Evolutionary conservation across 2,329 filamentous ascomycete genomes (phyloP).

Genomic region (Penicillium glabrum): DNA sequence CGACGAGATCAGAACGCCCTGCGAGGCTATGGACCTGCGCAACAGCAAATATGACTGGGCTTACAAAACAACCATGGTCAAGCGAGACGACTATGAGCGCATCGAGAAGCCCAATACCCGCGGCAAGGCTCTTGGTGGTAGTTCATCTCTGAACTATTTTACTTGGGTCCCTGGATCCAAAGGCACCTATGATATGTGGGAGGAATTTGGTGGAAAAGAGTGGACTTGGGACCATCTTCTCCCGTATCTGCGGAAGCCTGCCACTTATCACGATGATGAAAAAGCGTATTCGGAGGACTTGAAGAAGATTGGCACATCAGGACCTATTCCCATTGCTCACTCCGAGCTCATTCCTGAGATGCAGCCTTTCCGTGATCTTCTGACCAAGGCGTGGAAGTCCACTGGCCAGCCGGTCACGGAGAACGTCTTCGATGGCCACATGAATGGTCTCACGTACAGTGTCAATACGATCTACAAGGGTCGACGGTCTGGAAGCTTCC

Average conservation of each 20-base stretch:
- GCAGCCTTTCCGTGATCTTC: slow-evolving; percentile 48
- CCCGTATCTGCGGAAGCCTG: slow-evolving; percentile 57
- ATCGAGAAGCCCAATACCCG: slow-evolving; percentile 65
- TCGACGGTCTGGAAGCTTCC: slow-evolving; percentile 53
- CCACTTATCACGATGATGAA: slow-evolving; percentile 58
- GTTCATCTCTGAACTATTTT: slow-evolving; percentile 62
- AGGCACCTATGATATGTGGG: slow-evolving; percentile 56
- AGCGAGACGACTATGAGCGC: slow-evolving; percentile 56
- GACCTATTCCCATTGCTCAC: slow-evolving; percentile 57
- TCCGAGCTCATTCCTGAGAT: slow-evolving; percentile 57
- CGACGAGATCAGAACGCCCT: slow-evolving; percentile 58
- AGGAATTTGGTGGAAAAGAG: slow-evolving; percentile 44
- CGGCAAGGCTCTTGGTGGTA: slow-evolving; percentile 60
- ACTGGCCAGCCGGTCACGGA: slow-evolving; percentile 54
- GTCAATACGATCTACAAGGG: slow-evolving; percentile 60
- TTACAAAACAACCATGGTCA: slow-evolving; percentile 63
- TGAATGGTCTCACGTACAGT: slow-evolving; percentile 55
- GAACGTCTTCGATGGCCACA: slow-evolving; percentile 57
- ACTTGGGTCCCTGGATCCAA: slow-evolving; percentile 62
- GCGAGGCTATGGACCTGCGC: slow-evolving; percentile 57
- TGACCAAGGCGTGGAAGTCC: slow-evolving; percentile 53
- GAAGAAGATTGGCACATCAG: slow-evolving; percentile 52
- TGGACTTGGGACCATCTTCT: slow-evolving; percentile 59
- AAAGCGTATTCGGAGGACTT: slow-evolving; percentile 49
- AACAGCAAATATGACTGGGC: slow-evolving; percentile 59